Evolutionary conservation across 176 grass and related monocot species (phyloP), one percentile per base, ranked within the genome.

Genomic region (Pontederia paniculata): DNA sequence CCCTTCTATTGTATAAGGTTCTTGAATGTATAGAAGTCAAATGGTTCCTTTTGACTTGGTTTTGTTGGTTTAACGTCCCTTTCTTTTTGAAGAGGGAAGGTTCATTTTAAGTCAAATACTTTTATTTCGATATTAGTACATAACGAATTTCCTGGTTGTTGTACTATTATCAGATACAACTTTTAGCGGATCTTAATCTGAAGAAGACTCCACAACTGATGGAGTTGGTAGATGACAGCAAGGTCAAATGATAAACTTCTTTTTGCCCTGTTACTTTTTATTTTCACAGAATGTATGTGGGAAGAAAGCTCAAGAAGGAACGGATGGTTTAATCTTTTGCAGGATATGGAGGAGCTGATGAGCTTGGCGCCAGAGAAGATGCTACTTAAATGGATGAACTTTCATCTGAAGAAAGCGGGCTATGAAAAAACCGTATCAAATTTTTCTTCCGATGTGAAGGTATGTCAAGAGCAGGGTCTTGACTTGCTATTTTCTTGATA

Each of bases 361-460:
- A 86, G 74, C 48, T 72, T 97, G 47, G 84, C 79, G 61, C 93
- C 93, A 43, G 93, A 97, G 68, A 97, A 97, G 56, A 81, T 97
- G 83, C 69, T 97, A 66, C 83, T 97, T 56, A 74, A 77, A 55
- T 97, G 93, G 86, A 90, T 97, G 93, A 97, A 97, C 72, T 80
- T 86, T 81, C 93, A 97, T 84, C 74, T 97, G 55, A 97, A 88
- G 62, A 97, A 90, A 70, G 83, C 83, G 70, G 93, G 93, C 42
- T 97, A 90, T 78, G 71, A 87, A 74, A 90, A 97, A 88, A 87
- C 86, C 50, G 80, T 97, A 48, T 81, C 73, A 67, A 97, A 97
- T 78, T 97, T 97, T 75, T 97, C 93, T 76, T 78, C 93, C 55
- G 93, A 97, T 79, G 77, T 97, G 46, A 97, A 90, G 93, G 93